Conservation (phyloP, 1,139 yeast genomes). For the Protomyces arabidopsidicola region DNA sequence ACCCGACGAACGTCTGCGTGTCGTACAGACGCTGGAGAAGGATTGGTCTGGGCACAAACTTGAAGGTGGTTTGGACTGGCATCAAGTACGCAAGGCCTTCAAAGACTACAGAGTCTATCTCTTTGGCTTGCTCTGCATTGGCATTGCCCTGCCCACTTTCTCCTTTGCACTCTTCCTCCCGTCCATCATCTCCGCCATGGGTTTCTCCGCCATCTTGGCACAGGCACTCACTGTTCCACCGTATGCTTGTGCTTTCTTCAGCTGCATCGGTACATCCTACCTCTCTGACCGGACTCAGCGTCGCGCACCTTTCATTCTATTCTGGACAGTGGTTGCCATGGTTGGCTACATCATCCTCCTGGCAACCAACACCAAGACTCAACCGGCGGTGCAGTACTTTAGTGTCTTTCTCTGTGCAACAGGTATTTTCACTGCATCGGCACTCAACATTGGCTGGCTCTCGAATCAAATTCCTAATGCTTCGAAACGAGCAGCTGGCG, state of each 20-base stretch:
- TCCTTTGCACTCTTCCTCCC: conserved; percentile 39
- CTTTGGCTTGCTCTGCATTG: conserved; percentile 6
- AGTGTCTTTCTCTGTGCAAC: conserved; percentile 41
- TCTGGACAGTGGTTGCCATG: conserved; percentile 37
- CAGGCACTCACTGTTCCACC: conserved; percentile 41
- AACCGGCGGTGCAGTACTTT: conserved; percentile 37
- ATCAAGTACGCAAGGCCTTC: conserved; percentile 10
- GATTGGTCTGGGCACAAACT: conserved; percentile 11
- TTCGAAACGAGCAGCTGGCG: conserved; percentile 43
- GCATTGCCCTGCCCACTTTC: conserved; percentile 31
- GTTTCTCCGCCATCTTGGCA: conserved; percentile 35
- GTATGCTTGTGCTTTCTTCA: conserved; percentile 40
- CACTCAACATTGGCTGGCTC: conserved; percentile 44
- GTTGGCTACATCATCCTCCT: conserved; percentile 39
- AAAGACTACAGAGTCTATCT: conserved; percentile 22
- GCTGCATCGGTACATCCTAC: conserved; percentile 38
- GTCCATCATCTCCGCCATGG: conserved; percentile 38
- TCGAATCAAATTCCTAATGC: conserved; percentile 43
- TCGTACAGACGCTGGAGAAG: conserved; percentile 1
- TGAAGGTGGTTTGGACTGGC: conserved; percentile 17
- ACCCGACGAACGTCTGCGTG: conserved; percentile 6
- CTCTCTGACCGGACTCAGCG: conserved; percentile 39
- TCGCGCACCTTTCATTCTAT: conserved; percentile 41
- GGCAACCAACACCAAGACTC: conserved; percentile 1
- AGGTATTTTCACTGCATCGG: conserved; percentile 43